phyloP scores from a whole-genome alignment of 345 rosid genomes.

The Sapria himalayana region DNA sequence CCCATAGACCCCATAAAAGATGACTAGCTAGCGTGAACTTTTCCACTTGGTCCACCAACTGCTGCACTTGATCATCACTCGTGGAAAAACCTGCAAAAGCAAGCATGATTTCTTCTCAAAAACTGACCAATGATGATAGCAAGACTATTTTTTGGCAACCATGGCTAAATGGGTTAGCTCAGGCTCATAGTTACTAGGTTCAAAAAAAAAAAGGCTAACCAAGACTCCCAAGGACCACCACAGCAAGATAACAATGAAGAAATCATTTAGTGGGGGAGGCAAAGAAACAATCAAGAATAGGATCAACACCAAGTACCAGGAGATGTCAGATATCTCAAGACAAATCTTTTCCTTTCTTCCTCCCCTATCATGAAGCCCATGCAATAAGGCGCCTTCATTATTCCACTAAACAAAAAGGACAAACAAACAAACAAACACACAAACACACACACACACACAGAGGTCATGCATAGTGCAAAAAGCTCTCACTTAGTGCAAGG shows the following conservation, averaged over 20 bases:
- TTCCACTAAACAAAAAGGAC: no score
- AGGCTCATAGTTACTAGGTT: neutral
- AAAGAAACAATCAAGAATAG: constrained; percentile 21
- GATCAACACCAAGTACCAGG: constrained; percentile 31
- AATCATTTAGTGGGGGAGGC: no score
- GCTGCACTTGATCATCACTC: constrained; percentile 24
- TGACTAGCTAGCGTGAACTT: constrained; percentile 55
- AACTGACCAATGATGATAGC: neutral
- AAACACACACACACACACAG: no score
- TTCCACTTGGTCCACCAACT: constrained; percentile 25
- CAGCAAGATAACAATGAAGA: no score
- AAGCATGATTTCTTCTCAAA: neutral
- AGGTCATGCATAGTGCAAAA: no score
- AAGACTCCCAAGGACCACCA: no score
- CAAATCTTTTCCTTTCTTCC: constrained; percentile 53
- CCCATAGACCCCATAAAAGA: constrained; percentile 76
- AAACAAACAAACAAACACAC: no score
- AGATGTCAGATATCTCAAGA: constrained; percentile 31
- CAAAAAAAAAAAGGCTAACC: neutral
- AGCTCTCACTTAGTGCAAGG: neutral
- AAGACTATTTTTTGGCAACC: neutral
- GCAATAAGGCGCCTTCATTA: no score
- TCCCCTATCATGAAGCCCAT: constrained; percentile 25
- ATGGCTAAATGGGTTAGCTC: neutral
- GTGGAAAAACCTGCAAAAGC: constrained; percentile 22